Base-by-base conservation (phyloP, 1,139 yeast species). In the Taphrina flavorubra region DNA sequence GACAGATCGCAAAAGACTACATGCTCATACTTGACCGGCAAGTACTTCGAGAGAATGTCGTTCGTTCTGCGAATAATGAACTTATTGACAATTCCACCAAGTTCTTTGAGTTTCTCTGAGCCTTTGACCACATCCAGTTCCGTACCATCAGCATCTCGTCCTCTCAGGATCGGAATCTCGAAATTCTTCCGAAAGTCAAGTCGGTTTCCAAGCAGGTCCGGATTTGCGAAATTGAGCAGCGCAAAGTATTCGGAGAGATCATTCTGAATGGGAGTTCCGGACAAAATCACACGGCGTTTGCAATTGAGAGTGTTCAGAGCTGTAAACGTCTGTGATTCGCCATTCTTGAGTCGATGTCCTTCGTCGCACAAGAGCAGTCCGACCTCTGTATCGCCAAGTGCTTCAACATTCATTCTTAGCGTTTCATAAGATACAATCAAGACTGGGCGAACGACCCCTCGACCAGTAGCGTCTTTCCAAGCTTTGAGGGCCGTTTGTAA, bases 251-350 rank as follows among this genome's bases (percentile, higher is more conserved):
- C 99, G 0, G 97, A 89, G 57, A 94, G 81, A 80, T 95, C 99
- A 76, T 94, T 94, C 77, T 94, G 99, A 72, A 94, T 94, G 0
- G 99, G 99, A 0, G 99, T 94, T 61, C 99, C 99, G 0, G 97
- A 91, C 46, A 94, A 80, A 72, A 94, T 94, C 10, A 94, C 97
- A 73, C 99, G 84, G 75, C 99, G 82, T 65, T 88, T 87, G 76
- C 97, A 94, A 68, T 88, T 86, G 68, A 94, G 82, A 14, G 94
- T 86, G 76, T 91, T 89, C 65, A 94, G 81, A 0, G 98, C 92
- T 0, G 92, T 90, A 75, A 92, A 94, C 0, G 99, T 95, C 70
- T 89, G 84, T 0, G 97, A 92, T 49, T 94, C 99, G 36, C 97
- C 97, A 77, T 95, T 94, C 76, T 94, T 94, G 74, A 94, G 82